phyloP scores from a whole-genome alignment of 192 early-diverging fungal genomes.

The Entophlyctis luteolus region DNA sequence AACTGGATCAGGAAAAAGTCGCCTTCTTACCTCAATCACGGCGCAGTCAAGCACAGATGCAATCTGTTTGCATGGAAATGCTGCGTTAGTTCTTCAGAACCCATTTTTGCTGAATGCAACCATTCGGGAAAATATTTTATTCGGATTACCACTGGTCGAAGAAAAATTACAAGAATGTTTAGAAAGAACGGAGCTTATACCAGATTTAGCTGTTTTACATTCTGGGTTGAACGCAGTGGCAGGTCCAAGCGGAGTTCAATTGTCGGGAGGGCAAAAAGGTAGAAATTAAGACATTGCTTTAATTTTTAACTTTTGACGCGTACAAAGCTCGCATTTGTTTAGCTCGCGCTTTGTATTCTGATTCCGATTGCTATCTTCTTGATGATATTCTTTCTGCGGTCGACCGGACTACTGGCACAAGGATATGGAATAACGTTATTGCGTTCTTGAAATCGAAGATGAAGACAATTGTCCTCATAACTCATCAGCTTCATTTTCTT shows the following conservation, averaged over 20 bases:
- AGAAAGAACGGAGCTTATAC: conserved; percentile 57
- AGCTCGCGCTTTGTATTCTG: conserved; percentile 72
- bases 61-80: conserved; percentile 47
- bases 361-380: conserved; percentile 69
- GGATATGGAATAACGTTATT: conserved; percentile 58
- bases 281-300: background rate
- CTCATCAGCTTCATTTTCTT: conserved; percentile 67
- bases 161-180: conserved; percentile 22
- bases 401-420: conserved; percentile 59
- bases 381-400: conserved; percentile 86
- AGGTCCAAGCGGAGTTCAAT: conserved; percentile 50
- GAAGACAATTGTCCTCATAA: conserved; percentile 51
- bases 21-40: background rate
- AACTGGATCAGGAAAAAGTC: conserved; percentile 11
- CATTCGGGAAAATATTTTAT: conserved; percentile 62
- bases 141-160: conserved; percentile 58
- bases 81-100: conserved; percentile 69
- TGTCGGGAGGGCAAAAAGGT: conserved; percentile 75
- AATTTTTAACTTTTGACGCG: background rate
- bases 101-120: conserved; percentile 78
- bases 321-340: conserved; percentile 69
- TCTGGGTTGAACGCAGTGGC: conserved; percentile 59
- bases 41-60: background rate
- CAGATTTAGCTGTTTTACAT: conserved; percentile 62
- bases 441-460: conserved; percentile 21